A percentile compares a stretch with the other conserved stretches of the same genome.
phyloP scores from a whole-genome alignment of 2,329 filamentous ascomycete species.

The Dactylella cylindrospora region DNA sequence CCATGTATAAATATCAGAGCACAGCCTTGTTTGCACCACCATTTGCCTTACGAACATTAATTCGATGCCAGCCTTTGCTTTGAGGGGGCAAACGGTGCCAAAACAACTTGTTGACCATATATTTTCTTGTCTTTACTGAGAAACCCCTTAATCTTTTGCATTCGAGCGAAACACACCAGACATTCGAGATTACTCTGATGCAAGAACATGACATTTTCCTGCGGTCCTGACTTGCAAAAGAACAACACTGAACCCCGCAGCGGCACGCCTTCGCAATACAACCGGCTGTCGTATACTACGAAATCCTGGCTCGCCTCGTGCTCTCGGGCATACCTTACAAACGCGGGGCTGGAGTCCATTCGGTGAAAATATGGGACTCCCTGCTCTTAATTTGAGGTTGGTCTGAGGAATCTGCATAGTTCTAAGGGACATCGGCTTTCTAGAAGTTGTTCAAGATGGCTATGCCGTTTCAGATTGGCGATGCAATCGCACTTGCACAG shows the following conservation, averaged over 20 bases:
- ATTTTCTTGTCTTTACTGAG: neutral
- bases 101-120: no score
- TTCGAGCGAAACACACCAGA: neutral
- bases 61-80: no score
- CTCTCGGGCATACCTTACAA: slow-evolving; percentile 26
- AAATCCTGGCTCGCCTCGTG: no score
- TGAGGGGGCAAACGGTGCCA: no score
- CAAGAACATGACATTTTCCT: slow-evolving; percentile 37
- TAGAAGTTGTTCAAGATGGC: slow-evolving; percentile 44
- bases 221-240: slow-evolving; percentile 3
- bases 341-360: slow-evolving; percentile 23
- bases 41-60: no score
- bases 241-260: slow-evolving; percentile 41
- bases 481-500: slow-evolving; percentile 49
- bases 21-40: no score
- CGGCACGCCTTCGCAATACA: slow-evolving; percentile 5
- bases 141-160: slow-evolving; percentile 1
- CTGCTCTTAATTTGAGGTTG: slow-evolving; percentile 28
- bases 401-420: slow-evolving; percentile 18
- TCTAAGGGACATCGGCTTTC: neutral
- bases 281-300: slow-evolving; percentile 1
- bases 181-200: slow-evolving; percentile 6
- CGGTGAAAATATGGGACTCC: slow-evolving; percentile 42
- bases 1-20: no score
- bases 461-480: slow-evolving; percentile 49